Evolutionary conservation across 129 eudicot species (phyloP).

Genomic region (Flaveria sonorensis): DNA sequence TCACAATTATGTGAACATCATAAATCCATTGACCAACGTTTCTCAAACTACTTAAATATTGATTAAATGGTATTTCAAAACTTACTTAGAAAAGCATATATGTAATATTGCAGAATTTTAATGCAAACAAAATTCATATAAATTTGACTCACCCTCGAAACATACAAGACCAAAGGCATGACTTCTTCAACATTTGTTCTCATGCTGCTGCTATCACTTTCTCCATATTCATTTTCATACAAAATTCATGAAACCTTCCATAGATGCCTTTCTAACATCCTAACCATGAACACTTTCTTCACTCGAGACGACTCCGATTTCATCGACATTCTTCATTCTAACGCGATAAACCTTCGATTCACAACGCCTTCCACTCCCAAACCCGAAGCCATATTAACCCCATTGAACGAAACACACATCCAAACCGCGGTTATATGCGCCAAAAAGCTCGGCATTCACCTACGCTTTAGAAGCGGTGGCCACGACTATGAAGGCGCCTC

Average conservation of each 20-base stretch:
- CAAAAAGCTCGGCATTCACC: constrained; percentile 26
- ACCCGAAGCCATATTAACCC: constrained; percentile 42
- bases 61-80: too few relatives aligned
- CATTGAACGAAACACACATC: constrained; percentile 37
- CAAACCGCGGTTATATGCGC: constrained; percentile 45
- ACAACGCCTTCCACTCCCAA: constrained; percentile 37
- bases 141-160: background rate
- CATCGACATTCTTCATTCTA: constrained; percentile 25
- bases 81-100: too few relatives aligned
- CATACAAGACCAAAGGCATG: background rate
- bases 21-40: background rate
- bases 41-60: too few relatives aligned
- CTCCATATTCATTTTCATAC: constrained; percentile 27
- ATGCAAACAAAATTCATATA: background rate
- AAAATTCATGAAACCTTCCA: constrained; percentile 36
- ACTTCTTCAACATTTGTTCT: background rate
- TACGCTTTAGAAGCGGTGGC: constrained; percentile 49
- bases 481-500: constrained; percentile 53
- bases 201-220: background rate
- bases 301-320: constrained; percentile 22
- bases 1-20: background rate
- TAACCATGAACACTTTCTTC: constrained; percentile 31
- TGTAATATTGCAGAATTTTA: too few relatives aligned
- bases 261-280: constrained; percentile 37
- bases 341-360: constrained; percentile 36